phyloP scores from a whole-genome alignment of 768 basidiomycete species.

The Tricholoma furcatifolium region DNA sequence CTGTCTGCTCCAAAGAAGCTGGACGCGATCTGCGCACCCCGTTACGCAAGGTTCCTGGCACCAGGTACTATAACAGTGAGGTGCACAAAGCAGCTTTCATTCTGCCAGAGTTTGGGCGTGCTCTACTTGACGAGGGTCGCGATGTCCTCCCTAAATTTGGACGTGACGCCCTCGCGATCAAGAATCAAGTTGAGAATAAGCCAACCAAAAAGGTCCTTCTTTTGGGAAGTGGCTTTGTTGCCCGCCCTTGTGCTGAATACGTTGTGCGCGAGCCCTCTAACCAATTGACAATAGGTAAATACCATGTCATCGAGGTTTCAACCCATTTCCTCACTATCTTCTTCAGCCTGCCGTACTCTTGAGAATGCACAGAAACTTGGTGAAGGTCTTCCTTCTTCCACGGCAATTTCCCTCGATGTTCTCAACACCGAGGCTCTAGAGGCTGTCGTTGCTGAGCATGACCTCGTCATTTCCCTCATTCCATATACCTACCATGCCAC shows the following conservation, averaged over 20 bases:
- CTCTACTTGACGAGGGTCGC: constrained; percentile 69
- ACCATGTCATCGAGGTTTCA: background rate
- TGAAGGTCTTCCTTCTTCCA: constrained; percentile 65
- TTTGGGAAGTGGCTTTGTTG: constrained; percentile 94
- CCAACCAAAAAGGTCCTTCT: constrained; percentile 74
- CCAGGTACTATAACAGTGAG: constrained; percentile 81
- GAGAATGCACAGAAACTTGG: constrained; percentile 69
- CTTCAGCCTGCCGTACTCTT: constrained; percentile 84
- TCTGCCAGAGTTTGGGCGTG: constrained; percentile 89
- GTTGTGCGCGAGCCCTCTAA: constrained; percentile 80
- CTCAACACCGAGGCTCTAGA: constrained; percentile 69
- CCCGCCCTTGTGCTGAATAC: constrained; percentile 95
- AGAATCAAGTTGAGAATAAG: constrained; percentile 30
- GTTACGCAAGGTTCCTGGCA: constrained; percentile 65
- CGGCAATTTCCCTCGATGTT: constrained; percentile 82
- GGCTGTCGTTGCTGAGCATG: constrained; percentile 78
- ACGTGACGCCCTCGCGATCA: constrained; percentile 46
- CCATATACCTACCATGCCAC: constrained; percentile 89
- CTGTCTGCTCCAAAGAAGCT: constrained; percentile 79
- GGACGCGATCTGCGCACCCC: constrained; percentile 71
- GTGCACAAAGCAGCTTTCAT: constrained; percentile 84
- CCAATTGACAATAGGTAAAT: constrained; percentile 78
- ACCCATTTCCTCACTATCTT: background rate
- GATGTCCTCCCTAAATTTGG: constrained; percentile 78
- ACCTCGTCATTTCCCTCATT: constrained; percentile 95